Conservation (phyloP, 306 rosid genomes). For the Sicyos edulis region DNA sequence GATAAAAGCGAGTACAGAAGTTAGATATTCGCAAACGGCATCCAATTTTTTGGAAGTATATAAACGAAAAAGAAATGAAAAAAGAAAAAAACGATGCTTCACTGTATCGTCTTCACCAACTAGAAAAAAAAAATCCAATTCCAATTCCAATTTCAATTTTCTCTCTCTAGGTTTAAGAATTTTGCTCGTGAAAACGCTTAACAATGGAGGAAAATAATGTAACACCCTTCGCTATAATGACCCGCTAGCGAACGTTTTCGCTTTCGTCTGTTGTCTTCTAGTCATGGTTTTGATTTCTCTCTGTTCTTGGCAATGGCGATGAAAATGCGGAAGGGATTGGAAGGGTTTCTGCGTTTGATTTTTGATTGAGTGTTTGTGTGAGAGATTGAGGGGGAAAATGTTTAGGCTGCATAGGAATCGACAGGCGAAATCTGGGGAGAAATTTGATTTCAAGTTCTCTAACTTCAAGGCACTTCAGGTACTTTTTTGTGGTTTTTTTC, state of each 20-base stretch:
- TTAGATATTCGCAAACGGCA: slow-evolving; percentile 1
- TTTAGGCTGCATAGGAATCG: slow-evolving; percentile 64
- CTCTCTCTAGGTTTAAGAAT: slow-evolving; percentile 20
- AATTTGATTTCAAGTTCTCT: slow-evolving; percentile 36
- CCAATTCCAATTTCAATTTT: neutral
- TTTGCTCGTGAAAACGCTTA: slow-evolving; percentile 38
- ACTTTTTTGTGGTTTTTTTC: neutral
- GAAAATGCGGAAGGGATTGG: slow-evolving; percentile 19
- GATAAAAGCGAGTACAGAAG: neutral
- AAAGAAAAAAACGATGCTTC: neutral
- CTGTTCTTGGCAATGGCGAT: slow-evolving; percentile 50
- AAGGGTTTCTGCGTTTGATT: neutral
- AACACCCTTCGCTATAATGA: slow-evolving; percentile 59
- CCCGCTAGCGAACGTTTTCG: slow-evolving; percentile 57
- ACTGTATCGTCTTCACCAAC: slow-evolving; percentile 19
- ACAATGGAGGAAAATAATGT: slow-evolving; percentile 39
- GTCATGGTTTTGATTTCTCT: slow-evolving; percentile 15
- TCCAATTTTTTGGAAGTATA: neutral
- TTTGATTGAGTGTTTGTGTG: neutral
- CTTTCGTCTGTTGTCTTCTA: slow-evolving; percentile 4
- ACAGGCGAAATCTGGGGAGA: slow-evolving; percentile 47
- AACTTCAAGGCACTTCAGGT: slow-evolving; percentile 40
- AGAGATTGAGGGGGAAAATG: slow-evolving; percentile 36
- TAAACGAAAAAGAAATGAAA: slow-evolving; percentile 8
- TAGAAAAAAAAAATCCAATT: too few relatives aligned